These are phyloP conservation scores for Aspergillus pseudoglaucus DNA, from an alignment of 2,329 filamentous ascomycete genomes.

Conservation along the genomic window DNA sequence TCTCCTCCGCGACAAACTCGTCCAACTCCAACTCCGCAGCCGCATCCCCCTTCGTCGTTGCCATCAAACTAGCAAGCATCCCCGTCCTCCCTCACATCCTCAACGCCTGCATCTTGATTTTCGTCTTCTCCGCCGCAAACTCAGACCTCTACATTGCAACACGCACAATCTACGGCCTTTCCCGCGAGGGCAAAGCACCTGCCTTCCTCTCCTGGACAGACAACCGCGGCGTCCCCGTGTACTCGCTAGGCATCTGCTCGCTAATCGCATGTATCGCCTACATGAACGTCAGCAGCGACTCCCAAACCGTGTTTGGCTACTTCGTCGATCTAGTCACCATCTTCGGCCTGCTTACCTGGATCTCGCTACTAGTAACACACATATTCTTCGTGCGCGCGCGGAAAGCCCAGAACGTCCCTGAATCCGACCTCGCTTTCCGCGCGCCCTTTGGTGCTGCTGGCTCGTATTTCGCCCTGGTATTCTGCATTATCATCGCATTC, in stretches of 20 bases:
- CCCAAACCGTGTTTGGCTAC: conserved; percentile 54
- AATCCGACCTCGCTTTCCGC: conserved; percentile 54
- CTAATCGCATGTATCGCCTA: conserved; percentile 62
- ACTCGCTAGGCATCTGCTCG: conserved; percentile 56
- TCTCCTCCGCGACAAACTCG: conserved; percentile 44
- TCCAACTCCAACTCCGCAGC: conserved; percentile 46
- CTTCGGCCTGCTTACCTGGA: conserved; percentile 61
- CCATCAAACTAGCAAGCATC: conserved; percentile 60
- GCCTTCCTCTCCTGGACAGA: conserved; percentile 66
- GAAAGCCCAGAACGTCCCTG: conserved; percentile 52
- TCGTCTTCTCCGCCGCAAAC: conserved; percentile 72
- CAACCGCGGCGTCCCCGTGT: conserved; percentile 63
- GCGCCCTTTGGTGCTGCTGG: conserved; percentile 68
- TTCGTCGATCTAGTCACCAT: conserved; percentile 64
- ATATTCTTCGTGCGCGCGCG: conserved; percentile 61
- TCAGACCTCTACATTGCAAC: conserved; percentile 71
- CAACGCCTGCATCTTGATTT: conserved; percentile 67
- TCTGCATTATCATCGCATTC: conserved; percentile 66
- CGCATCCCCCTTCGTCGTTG: conserved; percentile 69
- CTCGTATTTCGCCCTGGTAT: conserved; percentile 59
- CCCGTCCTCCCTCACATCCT: conserved; percentile 58
- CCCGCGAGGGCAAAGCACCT: conserved; percentile 65
- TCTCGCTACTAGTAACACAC: conserved; percentile 62
- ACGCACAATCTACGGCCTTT: conserved; percentile 66
- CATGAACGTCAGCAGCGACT: conserved; percentile 56